These are phyloP conservation scores for Ambrosiella cleistominuta DNA, from an alignment of 2,329 filamentous ascomycete genomes.

Conservation along the genomic window DNA sequence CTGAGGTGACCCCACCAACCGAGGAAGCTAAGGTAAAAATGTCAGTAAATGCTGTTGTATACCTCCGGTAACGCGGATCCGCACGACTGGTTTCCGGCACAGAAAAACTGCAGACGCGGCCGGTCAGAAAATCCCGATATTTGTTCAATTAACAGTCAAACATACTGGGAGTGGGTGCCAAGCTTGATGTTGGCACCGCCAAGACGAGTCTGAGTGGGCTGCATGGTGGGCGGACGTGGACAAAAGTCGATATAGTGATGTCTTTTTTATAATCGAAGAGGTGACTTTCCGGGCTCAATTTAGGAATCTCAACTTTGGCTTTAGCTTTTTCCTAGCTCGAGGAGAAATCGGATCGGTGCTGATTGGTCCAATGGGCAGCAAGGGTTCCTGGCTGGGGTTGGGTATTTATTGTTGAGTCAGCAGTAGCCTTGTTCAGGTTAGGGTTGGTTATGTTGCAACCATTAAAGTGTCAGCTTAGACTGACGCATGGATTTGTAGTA, in stretches of 20 bases:
- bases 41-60: not conserved
- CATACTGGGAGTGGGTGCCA: conserved; percentile 14
- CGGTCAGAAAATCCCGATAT: not conserved
- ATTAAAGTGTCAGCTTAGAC: not conserved
- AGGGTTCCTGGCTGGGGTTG: not conserved
- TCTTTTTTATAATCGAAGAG: not conserved
- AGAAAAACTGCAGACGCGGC: not conserved
- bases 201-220: conserved; percentile 27
- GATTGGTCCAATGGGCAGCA: conserved; percentile 4
- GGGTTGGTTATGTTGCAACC: not conserved
- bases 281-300: not conserved
- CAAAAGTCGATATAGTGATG: not conserved
- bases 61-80: not conserved
- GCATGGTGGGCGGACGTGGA: conserved; percentile 22
- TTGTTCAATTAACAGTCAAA: not conserved
- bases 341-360: conserved; percentile 11
- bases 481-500: not conserved
- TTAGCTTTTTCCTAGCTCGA: not conserved
- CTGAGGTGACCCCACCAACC: conserved; percentile 13
- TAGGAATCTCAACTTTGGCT: conserved; percentile 2
- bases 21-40: conserved; percentile 7
- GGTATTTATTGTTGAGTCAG: not conserved
- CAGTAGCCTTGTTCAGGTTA: not conserved
- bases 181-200: conserved; percentile 16
- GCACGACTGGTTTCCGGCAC: not conserved